Evolutionary conservation across 1,139 yeast genomes (phyloP).

Genomic region (Casaregolazyma suthepensis): DNA sequence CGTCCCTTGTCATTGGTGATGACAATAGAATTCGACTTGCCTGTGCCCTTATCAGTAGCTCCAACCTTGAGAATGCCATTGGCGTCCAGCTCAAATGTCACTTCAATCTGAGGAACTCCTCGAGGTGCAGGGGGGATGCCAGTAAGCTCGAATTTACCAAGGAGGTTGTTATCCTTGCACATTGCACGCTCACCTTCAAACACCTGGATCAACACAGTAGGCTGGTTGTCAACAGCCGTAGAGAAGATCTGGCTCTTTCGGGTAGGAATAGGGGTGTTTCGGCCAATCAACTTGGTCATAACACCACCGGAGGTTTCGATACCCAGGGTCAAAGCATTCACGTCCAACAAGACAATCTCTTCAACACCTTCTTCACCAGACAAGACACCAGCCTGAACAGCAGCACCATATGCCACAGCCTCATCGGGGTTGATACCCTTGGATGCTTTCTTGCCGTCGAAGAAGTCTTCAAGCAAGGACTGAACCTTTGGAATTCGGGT

Average conservation of each 20-base stretch:
- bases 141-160: conserved; percentile 91
- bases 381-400: conserved; percentile 94
- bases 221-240: conserved; percentile 96
- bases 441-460: conserved; percentile 89
- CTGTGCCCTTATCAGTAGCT: conserved; percentile 95
- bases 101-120: conserved; percentile 97
- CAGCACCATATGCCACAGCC: conserved; percentile 97
- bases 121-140: conserved; percentile 99
- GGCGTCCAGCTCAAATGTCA: conserved; percentile 89
- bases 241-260: conserved; percentile 95
- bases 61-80: conserved; percentile 92
- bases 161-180: conserved; percentile 89
- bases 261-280: conserved; percentile 96
- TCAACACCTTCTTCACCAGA: conserved; percentile 82
- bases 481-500: conserved; percentile 98
- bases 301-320: conserved; percentile 98
- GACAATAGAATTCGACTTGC: conserved; percentile 88
- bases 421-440: conserved; percentile 97
- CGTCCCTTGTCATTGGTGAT: conserved; percentile 97
- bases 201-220: conserved; percentile 92
- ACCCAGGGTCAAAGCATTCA: conserved; percentile 90
- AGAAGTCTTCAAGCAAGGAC: conserved; percentile 77
- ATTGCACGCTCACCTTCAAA: conserved; percentile 96
- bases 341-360: conserved; percentile 84
- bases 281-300: conserved; percentile 93